Conservation (phyloP, 2,329 filamentous ascomycete species). For the Aspergillus ochraceoroseus region DNA sequence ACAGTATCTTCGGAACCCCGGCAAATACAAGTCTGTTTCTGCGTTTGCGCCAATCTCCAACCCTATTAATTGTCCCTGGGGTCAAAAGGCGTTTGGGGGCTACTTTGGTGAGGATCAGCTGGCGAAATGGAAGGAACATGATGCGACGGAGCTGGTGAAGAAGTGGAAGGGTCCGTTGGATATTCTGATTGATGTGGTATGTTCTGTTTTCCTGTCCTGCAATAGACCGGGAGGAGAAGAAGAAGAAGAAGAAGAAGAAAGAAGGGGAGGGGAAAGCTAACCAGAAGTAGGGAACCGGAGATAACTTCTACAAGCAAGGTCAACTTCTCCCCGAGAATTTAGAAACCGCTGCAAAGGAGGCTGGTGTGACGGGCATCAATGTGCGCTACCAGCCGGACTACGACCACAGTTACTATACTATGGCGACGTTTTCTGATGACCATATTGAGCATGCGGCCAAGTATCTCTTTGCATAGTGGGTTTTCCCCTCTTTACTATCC, state of each 20-base stretch:
- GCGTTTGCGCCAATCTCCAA: slow-evolving; percentile 90
- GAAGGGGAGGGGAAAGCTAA: no score
- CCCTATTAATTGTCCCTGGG: slow-evolving; percentile 82
- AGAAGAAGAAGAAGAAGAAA: no score
- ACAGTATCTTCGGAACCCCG: slow-evolving; percentile 82
- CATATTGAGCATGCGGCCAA: slow-evolving; percentile 91
- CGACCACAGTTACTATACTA: slow-evolving; percentile 97
- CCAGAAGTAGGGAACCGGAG: slow-evolving; percentile 66
- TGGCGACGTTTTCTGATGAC: slow-evolving; percentile 82
- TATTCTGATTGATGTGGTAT: slow-evolving; percentile 78
- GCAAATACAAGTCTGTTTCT: slow-evolving; percentile 79
- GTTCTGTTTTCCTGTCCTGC: slow-evolving; percentile 33
- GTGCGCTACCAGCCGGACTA: slow-evolving; percentile 86
- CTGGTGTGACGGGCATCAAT: slow-evolving; percentile 65
- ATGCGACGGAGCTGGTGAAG: slow-evolving; percentile 84
- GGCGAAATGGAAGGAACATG: slow-evolving; percentile 81
- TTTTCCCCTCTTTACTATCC: slow-evolving; percentile 14
- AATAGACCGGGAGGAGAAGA: neutral
- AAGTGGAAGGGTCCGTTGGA: slow-evolving; percentile 68
- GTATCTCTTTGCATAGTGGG: slow-evolving; percentile 61
- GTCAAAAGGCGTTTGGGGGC: slow-evolving; percentile 86
- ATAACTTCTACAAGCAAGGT: slow-evolving; percentile 93
- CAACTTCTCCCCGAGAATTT: slow-evolving; percentile 95
- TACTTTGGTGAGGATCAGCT: slow-evolving; percentile 77
- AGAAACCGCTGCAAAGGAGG: slow-evolving; percentile 68